Conservation (phyloP, 768 basidiomycete species). For the Tephrocybe sp. region DNA sequence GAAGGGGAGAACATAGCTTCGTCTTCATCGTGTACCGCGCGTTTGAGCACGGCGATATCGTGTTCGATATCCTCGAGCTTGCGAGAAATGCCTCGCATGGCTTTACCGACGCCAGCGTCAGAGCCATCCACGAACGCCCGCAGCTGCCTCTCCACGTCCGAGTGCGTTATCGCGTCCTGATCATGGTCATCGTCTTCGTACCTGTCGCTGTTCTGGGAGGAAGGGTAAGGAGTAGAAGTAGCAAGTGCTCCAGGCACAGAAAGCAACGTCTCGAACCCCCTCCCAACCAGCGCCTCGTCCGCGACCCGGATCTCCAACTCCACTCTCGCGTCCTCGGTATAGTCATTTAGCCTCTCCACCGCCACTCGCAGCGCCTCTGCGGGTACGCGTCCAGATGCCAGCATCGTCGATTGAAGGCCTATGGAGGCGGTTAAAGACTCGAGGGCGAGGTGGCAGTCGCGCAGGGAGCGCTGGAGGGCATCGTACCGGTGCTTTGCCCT, state of each 20-base stretch:
- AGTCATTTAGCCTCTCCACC: conserved; percentile 67
- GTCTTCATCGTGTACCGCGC: conserved; percentile 45
- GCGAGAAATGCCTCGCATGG: conserved; percentile 44
- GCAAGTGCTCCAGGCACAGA: conserved; percentile 51
- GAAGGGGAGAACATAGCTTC: conserved; percentile 22
- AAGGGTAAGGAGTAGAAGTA: neutral
- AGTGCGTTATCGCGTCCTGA: conserved; percentile 24
- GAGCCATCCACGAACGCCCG: conserved; percentile 55
- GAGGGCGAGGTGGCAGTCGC: conserved; percentile 60
- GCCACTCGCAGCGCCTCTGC: conserved; percentile 46
- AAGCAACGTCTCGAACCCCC: conserved; percentile 71
- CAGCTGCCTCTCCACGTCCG: conserved; percentile 51
- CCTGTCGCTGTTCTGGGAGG: too few species aligned
- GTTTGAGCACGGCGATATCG: conserved; percentile 72
- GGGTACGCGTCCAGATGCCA: conserved; percentile 21
- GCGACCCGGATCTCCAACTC: conserved; percentile 79
- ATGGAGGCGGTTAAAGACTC: conserved; percentile 49
- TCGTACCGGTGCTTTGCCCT: conserved; percentile 33
- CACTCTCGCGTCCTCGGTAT: conserved; percentile 76
- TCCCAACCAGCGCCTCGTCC: conserved; percentile 65
- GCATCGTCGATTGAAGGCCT: conserved; percentile 4
- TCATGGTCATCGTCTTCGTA: conserved; percentile 3
- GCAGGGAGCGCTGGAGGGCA: conserved; percentile 22
- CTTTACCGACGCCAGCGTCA: conserved; percentile 45
- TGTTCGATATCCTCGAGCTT: conserved; percentile 77